Base-by-base conservation (phyloP, 805 yeast species). In the Lachancea waltii region DNA sequence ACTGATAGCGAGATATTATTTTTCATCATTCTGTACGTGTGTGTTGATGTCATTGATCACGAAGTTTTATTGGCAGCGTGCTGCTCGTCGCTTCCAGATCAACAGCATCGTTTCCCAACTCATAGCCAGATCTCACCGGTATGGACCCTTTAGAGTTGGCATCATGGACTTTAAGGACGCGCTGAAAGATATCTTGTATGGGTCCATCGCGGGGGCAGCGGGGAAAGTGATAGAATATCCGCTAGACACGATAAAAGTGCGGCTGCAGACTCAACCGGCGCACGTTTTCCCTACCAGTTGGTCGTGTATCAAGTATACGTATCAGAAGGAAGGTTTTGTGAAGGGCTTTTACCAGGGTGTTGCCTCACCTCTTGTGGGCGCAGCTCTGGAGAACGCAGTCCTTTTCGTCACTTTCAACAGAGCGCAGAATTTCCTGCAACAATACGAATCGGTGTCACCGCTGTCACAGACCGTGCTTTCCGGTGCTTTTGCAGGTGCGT, bases 221-320 rank as follows among this genome's bases (percentile, higher is more conserved):
- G 96, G 95, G 1, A 90, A 89, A 56, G 50, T 82, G 21, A 73
- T 89, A 10, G 97, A 89, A 59, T 89, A 79, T 51, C 97, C 97
- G 0, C 86, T 89, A 48, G 97, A 89, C 53, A 90, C 97, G 0
- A 72, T 87, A 31, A 89, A 89, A 60, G 97, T 89, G 3, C 69
- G 96, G 41, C 67, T 90, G 21, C 90, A 82, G 54, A 75, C 86
- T 1, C 92, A 85, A 53, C 81, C 87, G 6, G 71, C 73, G 0
- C 61, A 74, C 8, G 56, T 61, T 24, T 79, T 73, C 50, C 60
- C 60, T 0, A 77, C 85, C 1, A 81, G 95, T 0, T 43, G 70
- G 43, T 79, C 79, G 44, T 81, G 92, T 56, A 75, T 89, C 30
- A 52, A 49, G 29, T 65, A 74, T 44, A 84, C 94, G 0, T 71